Evolutionary conservation across 2,329 filamentous ascomycete species (phyloP), one percentile per base, ranked within the genome.

Genomic region (Fusarium austroafricanum): DNA sequence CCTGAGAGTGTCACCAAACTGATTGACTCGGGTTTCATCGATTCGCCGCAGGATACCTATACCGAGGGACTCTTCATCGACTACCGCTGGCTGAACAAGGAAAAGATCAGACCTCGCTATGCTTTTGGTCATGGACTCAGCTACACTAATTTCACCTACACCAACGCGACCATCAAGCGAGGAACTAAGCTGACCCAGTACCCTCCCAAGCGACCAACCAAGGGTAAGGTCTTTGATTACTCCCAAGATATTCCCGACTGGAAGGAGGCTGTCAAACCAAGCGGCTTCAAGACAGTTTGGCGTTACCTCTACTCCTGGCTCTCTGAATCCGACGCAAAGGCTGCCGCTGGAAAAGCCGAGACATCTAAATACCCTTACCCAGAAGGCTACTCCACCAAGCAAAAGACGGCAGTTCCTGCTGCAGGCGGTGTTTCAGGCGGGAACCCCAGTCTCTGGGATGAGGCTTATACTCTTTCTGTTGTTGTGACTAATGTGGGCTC

Each of bases 61-160:
- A 85, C 84, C 2, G 93, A 97, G 75, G 93, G 93, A 0, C 80
- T 97, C 0, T 94, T 94, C 75, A 89, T 96, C 70, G 95, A 97
- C 81, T 97, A 97, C 80, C 90, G 94, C 14, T 87, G 94, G 78
- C 94, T 97, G 71, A 94, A 97, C 82, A 92, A 91, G 75, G 79
- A 90, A 55, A 83, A 84, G 57, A 90, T 96, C 61, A 83, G 83
- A 7, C 94, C 94, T 1, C 90, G 92, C 2, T 97, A 90, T 75
- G 91, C 93, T 45, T 97, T 97, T 72, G 94, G 95, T 0, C 94
- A 89, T 62, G 95, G 94, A 0, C 84, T 97, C 3, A 92, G 90
- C 52, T 97, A 96, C 80, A 94, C 93, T 0, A 85, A 80, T 1
- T 96, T 95, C 76, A 80, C 86, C 14, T 85, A 93, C 57, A 63